phyloP scores from a whole-genome alignment of 805 yeast genomes.

The Yamadazyma sp. region DNA sequence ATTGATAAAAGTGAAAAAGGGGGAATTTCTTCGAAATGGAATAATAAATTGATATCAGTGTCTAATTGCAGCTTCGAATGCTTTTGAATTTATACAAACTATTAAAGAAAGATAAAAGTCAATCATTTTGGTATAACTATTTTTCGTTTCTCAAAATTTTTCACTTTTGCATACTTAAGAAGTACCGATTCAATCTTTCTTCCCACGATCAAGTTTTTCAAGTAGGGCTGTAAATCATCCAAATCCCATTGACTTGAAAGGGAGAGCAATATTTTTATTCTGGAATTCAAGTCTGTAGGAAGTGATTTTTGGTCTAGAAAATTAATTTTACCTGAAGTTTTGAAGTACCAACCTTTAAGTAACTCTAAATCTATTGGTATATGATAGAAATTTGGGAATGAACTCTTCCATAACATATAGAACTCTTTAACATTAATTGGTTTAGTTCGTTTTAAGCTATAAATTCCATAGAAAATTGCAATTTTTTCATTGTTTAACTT shows the following conservation, averaged over 20 bases:
- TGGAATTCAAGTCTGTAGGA: slow-evolving; percentile 27
- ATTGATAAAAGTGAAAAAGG: no score
- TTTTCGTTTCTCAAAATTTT: slow-evolving; percentile 28
- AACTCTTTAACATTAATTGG: slow-evolving; percentile 45
- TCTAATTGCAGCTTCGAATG: no score
- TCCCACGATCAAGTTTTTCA: slow-evolving; percentile 24
- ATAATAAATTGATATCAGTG: no score
- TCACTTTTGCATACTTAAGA: slow-evolving; percentile 36
- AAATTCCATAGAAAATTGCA: slow-evolving; percentile 62
- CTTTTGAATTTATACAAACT: no score
- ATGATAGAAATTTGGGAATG: slow-evolving; percentile 61
- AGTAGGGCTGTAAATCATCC: slow-evolving; percentile 37
- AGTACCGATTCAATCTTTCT: slow-evolving; percentile 37
- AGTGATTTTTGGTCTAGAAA: slow-evolving; percentile 51
- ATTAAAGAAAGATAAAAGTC: slow-evolving; percentile 11
- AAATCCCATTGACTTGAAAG: slow-evolving; percentile 34
- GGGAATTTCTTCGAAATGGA: no score
- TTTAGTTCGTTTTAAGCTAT: slow-evolving; percentile 31
- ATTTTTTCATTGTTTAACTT: slow-evolving; percentile 42
- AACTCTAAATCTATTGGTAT: slow-evolving; percentile 54
- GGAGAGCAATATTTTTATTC: slow-evolving; percentile 32
- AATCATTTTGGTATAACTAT: slow-evolving; percentile 25
- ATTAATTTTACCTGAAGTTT: slow-evolving; percentile 37
- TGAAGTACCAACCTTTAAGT: slow-evolving; percentile 44
- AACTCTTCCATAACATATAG: slow-evolving; percentile 58